Conservation (phyloP, 2,329 filamentous ascomycete genomes). For the Epichloe hybrida region DNA sequence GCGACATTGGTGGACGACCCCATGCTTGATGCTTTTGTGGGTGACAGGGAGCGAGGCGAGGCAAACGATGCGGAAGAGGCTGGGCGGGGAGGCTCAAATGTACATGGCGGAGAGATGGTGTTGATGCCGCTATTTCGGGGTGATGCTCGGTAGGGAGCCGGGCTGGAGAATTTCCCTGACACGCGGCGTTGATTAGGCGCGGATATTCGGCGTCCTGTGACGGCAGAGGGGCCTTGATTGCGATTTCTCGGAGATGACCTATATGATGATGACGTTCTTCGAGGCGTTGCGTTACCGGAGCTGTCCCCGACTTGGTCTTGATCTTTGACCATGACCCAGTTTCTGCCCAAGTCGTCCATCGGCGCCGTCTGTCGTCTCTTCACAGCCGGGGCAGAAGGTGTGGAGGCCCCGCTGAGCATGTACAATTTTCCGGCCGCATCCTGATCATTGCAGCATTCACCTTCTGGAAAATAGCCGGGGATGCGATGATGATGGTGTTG, state of each 20-base stretch:
- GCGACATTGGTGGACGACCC: conserved; percentile 1
- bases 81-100: conserved; percentile 8
- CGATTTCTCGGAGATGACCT: conserved; percentile 17
- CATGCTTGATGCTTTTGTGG: conserved; percentile 30
- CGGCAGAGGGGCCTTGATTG: conserved; percentile 19
- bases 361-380: conserved; percentile 42
- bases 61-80: conserved; percentile 20
- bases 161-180: conserved; percentile 15
- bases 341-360: conserved; percentile 45
- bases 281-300: conserved; percentile 7
- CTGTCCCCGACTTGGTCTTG: conserved; percentile 19
- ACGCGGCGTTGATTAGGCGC: conserved; percentile 17
- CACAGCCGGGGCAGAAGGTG: conserved; percentile 30
- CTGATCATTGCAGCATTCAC: conserved; percentile 8
- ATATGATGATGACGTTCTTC: conserved; percentile 12
- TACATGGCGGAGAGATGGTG: conserved; percentile 4
- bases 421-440: conserved; percentile 14
- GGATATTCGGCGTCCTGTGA: conserved; percentile 31
- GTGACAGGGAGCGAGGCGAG: conserved; percentile 20
- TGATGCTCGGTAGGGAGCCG: neutral
- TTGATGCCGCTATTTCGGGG: conserved; percentile 23
- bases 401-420: conserved; percentile 22
- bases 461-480: conserved; percentile 21
- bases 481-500: conserved; percentile 11
- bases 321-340: conserved; percentile 57